These are phyloP conservation scores for Pseudozyma sp. DNA, from an alignment of 1,284 basidiomycete genomes.

Conservation along the genomic window DNA sequence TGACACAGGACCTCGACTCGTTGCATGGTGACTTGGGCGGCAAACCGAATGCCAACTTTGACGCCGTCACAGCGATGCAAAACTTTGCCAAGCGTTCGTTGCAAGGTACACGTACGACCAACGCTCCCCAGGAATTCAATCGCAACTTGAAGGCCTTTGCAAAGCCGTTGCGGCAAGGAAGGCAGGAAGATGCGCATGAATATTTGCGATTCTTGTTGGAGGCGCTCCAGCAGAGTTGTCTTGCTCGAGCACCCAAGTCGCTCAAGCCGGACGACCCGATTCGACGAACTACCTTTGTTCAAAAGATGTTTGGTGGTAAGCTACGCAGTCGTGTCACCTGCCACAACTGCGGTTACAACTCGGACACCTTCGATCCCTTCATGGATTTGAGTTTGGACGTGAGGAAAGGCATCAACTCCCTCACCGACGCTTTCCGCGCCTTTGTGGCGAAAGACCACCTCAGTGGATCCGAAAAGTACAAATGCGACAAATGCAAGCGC, in stretches of 20 bases:
- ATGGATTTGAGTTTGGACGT: slow-evolving; percentile 79
- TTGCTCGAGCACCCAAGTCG: slow-evolving; percentile 79
- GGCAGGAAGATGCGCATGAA: slow-evolving; percentile 98
- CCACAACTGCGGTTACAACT: slow-evolving; percentile 82
- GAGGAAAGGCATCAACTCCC: slow-evolving; percentile 73
- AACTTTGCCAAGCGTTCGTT: slow-evolving; percentile 76
- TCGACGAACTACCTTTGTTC: slow-evolving; percentile 91
- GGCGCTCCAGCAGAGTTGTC: slow-evolving; percentile 85
- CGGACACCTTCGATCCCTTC: slow-evolving; percentile 96
- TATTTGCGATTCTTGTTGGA: slow-evolving; percentile 96
- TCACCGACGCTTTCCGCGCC: slow-evolving; percentile 82
- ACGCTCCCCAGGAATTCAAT: slow-evolving; percentile 56
- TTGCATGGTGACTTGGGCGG: slow-evolving; percentile 69
- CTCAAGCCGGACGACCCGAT: slow-evolving; percentile 72
- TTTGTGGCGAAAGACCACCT: slow-evolving; percentile 86
- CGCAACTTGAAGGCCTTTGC: slow-evolving; percentile 77
- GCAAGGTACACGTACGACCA: slow-evolving; percentile 28
- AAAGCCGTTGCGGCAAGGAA: slow-evolving; percentile 86
- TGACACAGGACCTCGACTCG: slow-evolving; percentile 72
- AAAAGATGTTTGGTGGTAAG: slow-evolving; percentile 91
- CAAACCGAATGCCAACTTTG: slow-evolving; percentile 55
- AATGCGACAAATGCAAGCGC: slow-evolving; percentile 95
- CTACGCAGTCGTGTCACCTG: slow-evolving; percentile 95
- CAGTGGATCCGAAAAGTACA: slow-evolving; percentile 94
- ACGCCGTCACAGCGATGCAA: slow-evolving; percentile 57